Base-by-base conservation (phyloP, 1,284 basidiomycete genomes). In the Coniferiporia weirii region DNA sequence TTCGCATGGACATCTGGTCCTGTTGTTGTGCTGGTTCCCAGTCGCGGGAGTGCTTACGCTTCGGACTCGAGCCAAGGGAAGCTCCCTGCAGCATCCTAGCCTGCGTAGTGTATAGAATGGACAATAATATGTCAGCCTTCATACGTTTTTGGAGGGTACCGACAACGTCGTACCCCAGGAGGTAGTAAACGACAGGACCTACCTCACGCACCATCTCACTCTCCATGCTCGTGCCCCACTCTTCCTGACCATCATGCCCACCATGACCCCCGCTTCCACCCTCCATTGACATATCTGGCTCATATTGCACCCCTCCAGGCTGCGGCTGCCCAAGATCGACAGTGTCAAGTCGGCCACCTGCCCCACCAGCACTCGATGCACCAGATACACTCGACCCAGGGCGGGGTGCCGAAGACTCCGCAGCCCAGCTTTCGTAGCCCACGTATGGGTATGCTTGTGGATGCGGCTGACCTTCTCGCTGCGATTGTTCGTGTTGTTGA, bases 31-130 rank as follows among this genome's bases (percentile, higher is more conserved):
- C 15, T n/a, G 52, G n/a, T 19, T 40, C 38, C 59, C 59, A 60
- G 32, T 59, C 52, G 34, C 59, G 53, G 12, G 49, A 12, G 43
- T 60, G 59, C 20, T 60, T 60, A 15, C 59, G 34, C 17, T 45
- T 36, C 19, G 59, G 59, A 27, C 59, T 60, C 20, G 54, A 36
- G 19, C n/a, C 54, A 3, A 47, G 59, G 8, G 15, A 15, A 19
- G 36, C 35, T 13, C 45, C 13, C 32, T 22, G 40, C n/a, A 58
- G 35, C 38, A 57, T 36, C 1, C 15, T 44, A 5, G 35, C 20
- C 53, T 52, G n/a, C n/a, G 7, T 17, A 35, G 34, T 19, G 27
- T n/a, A n/a, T n/a, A n/a, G 12, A 49, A 13, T 49, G 3, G 10
- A 49, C 40, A n/a, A 12, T 2, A 7, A n/a, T 19, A 40, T 7